A percentile compares a stretch with the other conserved stretches of the same genome.
These are phyloP conservation scores for Gossypium longicalyx DNA, from an alignment of 345 rosid genomes.

Conservation along the genomic window DNA sequence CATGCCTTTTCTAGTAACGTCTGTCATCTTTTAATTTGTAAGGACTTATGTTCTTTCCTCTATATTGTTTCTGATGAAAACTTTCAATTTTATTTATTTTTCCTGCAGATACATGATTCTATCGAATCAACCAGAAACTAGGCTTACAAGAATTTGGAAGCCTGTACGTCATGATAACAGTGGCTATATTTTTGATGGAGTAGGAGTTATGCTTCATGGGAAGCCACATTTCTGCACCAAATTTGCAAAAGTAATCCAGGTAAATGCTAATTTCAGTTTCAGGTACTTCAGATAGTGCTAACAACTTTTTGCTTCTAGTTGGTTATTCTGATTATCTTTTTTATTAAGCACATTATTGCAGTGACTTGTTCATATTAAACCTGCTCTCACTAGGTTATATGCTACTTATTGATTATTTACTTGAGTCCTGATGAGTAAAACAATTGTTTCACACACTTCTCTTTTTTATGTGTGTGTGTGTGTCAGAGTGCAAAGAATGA, in stretches of 20 bases:
- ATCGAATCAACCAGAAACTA: slow-evolving; percentile 24
- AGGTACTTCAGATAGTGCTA: not conserved
- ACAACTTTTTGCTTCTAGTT: not conserved
- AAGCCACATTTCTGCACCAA: slow-evolving; percentile 46
- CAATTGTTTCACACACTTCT: no score
- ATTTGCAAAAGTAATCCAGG: slow-evolving; percentile 47
- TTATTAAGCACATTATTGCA: not conserved
- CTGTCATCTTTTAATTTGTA: not conserved
- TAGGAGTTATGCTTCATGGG: slow-evolving; percentile 63
- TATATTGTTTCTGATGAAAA: not conserved
- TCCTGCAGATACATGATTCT: slow-evolving; percentile 44
- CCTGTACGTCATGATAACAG: slow-evolving; percentile 8
- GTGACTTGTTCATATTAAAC: not conserved
- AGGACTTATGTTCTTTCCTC: not conserved
- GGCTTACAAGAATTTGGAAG: slow-evolving; percentile 17
- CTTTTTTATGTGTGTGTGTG: no score
- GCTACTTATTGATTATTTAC: no score
- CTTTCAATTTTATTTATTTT: slow-evolving; percentile 11
- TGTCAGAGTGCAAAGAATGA: no score
- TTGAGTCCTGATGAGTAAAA: no score
- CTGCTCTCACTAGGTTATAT: no score
- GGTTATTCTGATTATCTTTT: not conserved
- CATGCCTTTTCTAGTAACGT: not conserved
- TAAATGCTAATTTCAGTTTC: slow-evolving; percentile 16
- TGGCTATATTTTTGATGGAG: slow-evolving; percentile 34